Base-by-base conservation (phyloP, 352 stramenopile species). In the Phytophthora tentaculata region DNA sequence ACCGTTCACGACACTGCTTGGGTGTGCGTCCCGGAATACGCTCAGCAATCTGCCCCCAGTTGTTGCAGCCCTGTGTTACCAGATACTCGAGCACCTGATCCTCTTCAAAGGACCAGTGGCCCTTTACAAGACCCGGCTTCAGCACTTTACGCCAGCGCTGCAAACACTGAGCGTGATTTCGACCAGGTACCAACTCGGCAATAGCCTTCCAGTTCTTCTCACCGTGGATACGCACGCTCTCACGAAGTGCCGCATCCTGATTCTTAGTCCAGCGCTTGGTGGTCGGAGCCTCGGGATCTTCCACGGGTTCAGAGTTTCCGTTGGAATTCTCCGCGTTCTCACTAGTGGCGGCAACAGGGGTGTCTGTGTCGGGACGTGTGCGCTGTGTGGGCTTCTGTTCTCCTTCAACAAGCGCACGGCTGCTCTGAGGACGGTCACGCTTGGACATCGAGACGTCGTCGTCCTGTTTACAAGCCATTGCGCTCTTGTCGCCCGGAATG, bases 101-200 rank as follows among this genome's bases (percentile, higher is more conserved):
- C 67, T 99, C 96, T 69, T 98, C 91, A 58, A 96, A 94, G 29
- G 86, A 97, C 96, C 96, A 99, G 56, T 97, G 94, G 48, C 95
- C 95, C 73, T 99, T 99, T 32, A 98, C 91, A 5, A 99, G 80
- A 35, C 95, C 96, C 13, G 96, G 96, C 67, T 97, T 97, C 32
- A 99, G 84, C 45, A 99, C 90, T 70, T 97, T 97, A 37, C 89
- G 86, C 90, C 90, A 97, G 29, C 90, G 84, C 70, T 97, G 90
- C 51, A 96, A 70, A 49, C 90, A 97, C 73, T 97, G 90, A 4
- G 88, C 87, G 63, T 96, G 89, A 64, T 95, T 94, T 17, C 90
- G 86, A 45, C 84, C 85, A 12, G 86, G 84, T 43, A 96, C 89
- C 5, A 93, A 72, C 60, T 94, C 84, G 3, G 90, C 90, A 55